These are phyloP conservation scores for Pichia gijzeniarum DNA, from an alignment of 805 yeast genomes.

Conservation along the genomic window DNA sequence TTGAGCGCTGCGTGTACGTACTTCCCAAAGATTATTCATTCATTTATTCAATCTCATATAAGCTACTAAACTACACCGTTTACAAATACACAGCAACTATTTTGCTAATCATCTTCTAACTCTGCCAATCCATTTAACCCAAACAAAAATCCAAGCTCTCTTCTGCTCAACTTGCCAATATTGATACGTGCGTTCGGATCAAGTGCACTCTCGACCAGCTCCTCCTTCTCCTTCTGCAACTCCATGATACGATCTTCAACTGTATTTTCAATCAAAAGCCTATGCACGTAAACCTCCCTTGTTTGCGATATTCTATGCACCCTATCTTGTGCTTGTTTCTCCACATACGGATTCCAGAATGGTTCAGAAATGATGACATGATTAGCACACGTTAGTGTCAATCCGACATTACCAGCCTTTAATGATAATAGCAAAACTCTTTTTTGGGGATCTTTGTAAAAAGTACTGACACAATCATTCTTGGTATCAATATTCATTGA, in stretches of 20 bases:
- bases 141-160: conserved; percentile 71
- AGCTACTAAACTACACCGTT: no score
- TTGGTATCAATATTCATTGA: conserved; percentile 66
- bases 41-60: no score
- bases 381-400: conserved; percentile 90
- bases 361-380: conserved; percentile 92
- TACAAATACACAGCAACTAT: neutral
- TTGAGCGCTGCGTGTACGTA: no score
- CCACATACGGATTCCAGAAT: conserved; percentile 97
- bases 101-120: conserved; percentile 16
- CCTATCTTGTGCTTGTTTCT: conserved; percentile 95
- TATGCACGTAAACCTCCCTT: conserved; percentile 67
- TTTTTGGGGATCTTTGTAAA: conserved; percentile 48
- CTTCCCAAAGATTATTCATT: no score
- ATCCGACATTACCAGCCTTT: conserved; percentile 92
- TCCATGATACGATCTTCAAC: conserved; percentile 87
- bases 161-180: conserved; percentile 55
- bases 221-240: conserved; percentile 72
- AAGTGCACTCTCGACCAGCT: conserved; percentile 73
- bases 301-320: conserved; percentile 93
- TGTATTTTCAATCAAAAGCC: conserved; percentile 59
- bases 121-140: conserved; percentile 35
- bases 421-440: conserved; percentile 71
- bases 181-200: conserved; percentile 67
- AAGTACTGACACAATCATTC: conserved; percentile 53